Evolutionary conservation across 23 red algal genomes (phyloP), one percentile per base, ranked within the genome.

Genomic region (Chondrus crispus): DNA sequence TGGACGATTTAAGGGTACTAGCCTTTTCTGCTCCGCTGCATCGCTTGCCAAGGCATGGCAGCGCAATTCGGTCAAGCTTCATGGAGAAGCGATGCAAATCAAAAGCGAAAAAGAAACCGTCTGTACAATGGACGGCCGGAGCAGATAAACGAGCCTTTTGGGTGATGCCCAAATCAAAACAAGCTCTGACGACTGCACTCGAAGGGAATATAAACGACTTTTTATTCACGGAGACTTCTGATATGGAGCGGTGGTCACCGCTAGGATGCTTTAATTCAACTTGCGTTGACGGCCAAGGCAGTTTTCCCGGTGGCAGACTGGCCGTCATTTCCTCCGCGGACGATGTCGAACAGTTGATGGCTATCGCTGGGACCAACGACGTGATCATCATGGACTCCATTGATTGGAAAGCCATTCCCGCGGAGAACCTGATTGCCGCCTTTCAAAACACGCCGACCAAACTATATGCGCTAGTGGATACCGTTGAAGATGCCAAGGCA

Each of bases 321-420:
- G 50, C 70, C 29, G 39, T 43, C 47, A 68, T 86, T 48, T 50
- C 46, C 44, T 77, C 42, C 12, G 52, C 92, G n/a, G 68, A 87
- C 39, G 82, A 88, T 36, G 71, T 88, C 12, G 13, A 48, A 44
- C 49, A 78, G 38, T 72, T 88, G 13, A 57, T 81, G 9, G 35
- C 69, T 6, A 39, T 73, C 44, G 92, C 81, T 2, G 73, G 50
- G 16, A 62, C 46, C 12, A 76, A 63, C 62, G 50, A 87, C 39
- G 46, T 71, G 5, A 60, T 94, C 19, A 87, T 94, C 44, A 94
- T 94, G 40, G 83, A 88, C 53, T 52, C 92, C 18, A 71, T 14
- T 14, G 82, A 88, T 48, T 94, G 92, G 92, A 82, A 87, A 46
- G 68, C 82, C 82, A 96, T 96, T 26, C 87, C 86, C 8, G 88